Evolutionary conservation across 1,139 yeast genomes (phyloP).

Genomic region (Pneumocystis canis): DNA sequence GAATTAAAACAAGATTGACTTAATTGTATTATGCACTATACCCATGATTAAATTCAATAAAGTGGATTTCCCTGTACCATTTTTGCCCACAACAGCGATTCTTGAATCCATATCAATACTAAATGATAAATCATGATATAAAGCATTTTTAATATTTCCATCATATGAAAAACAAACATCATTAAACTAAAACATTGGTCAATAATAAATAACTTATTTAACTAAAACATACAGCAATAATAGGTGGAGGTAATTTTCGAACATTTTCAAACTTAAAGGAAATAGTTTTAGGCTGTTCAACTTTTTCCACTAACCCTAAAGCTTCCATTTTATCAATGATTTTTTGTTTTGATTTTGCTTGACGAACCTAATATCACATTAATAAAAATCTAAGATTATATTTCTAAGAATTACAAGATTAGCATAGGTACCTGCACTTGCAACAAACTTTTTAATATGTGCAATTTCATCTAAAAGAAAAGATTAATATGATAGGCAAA

Average conservation of each 20-base stretch:
- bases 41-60: constrained; percentile 94
- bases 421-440: constrained; percentile 99
- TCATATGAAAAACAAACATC: constrained; percentile 62
- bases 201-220: constrained; percentile 34
- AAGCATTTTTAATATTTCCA: constrained; percentile 73
- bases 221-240: constrained; percentile 38
- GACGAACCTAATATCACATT: constrained; percentile 36
- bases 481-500: constrained; percentile 29
- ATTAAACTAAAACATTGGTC: not conserved
- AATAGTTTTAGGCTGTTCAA: constrained; percentile 82
- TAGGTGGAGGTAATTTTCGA: constrained; percentile 98
- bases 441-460: constrained; percentile 95
- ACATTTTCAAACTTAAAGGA: constrained; percentile 89
- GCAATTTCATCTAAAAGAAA: constrained; percentile 61
- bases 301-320: constrained; percentile 90
- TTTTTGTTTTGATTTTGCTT: constrained; percentile 98
- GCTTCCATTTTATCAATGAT: constrained; percentile 99
- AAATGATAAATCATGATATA: constrained; percentile 79
- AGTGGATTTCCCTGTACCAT: constrained; percentile 88
- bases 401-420: constrained; percentile 41
- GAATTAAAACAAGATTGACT: not conserved
- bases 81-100: constrained; percentile 95
- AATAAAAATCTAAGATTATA: not conserved
- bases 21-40: constrained; percentile 52
- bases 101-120: constrained; percentile 99